Conservation (phyloP, 2,329 filamentous ascomycete species). For the Diaporthe sp. region DNA sequence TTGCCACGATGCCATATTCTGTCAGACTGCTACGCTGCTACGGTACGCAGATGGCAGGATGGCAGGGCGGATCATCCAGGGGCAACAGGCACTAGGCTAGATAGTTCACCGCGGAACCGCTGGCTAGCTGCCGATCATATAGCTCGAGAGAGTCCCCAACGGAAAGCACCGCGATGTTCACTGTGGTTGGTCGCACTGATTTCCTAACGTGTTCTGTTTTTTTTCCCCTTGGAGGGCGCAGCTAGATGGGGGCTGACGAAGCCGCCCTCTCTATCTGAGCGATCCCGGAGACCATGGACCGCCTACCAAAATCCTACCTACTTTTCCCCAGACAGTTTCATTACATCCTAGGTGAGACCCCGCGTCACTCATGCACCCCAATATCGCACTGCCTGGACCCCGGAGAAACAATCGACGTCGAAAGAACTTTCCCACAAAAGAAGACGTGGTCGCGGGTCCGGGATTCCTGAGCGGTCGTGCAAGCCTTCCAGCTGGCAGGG, state of each 20-base stretch:
- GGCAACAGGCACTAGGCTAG: background rate
- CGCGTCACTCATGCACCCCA: background rate
- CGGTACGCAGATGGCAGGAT: background rate
- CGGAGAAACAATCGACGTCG: background rate
- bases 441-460: background rate
- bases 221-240: background rate
- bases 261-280: background rate
- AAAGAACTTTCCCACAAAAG: background rate
- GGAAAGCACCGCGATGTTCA: background rate
- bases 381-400: background rate
- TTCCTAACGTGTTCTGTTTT: background rate
- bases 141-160: background rate
- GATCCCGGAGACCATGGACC: background rate
- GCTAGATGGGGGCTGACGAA: background rate
- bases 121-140: background rate
- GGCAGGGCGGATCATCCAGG: background rate
- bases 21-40: background rate
- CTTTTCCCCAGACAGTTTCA: background rate
- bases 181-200: background rate
- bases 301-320: background rate
- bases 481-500: background rate
- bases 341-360: background rate
- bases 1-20: no score
- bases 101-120: background rate
- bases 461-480: background rate